Conservation (phyloP, 805 yeast species). For the Debaryomyces maramus region DNA sequence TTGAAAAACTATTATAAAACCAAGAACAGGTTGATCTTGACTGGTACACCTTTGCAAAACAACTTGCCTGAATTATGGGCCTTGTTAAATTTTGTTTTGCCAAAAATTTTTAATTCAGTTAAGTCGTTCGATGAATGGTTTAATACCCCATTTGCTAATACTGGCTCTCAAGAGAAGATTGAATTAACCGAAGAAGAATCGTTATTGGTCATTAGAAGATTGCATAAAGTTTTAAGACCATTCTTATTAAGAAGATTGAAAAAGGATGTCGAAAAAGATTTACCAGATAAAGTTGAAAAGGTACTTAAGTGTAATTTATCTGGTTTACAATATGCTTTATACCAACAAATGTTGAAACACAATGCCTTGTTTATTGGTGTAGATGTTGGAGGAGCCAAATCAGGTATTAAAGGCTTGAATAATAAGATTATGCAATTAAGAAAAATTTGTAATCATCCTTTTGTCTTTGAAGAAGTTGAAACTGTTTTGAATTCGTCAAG, state of each 20-base stretch:
- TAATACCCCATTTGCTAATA: conserved; percentile 83
- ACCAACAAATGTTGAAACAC: conserved; percentile 75
- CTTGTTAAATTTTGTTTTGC: conserved; percentile 74
- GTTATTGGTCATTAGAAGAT: conserved; percentile 75
- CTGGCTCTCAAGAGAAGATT: conserved; percentile 78
- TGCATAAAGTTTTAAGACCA: conserved; percentile 84
- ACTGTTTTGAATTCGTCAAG: conserved; percentile 61
- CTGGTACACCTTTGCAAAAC: conserved; percentile 87
- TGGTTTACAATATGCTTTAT: conserved; percentile 66
- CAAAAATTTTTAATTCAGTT: conserved; percentile 81
- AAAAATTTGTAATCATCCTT: conserved; percentile 86
- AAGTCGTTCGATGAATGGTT: conserved; percentile 90
- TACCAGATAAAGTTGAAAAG: conserved; percentile 82
- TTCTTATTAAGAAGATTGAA: conserved; percentile 80
- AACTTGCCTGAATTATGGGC: conserved; percentile 88
- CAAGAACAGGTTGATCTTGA: conserved; percentile 73
- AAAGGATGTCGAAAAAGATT: conserved; percentile 82
- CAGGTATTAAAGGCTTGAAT: conserved; percentile 75
- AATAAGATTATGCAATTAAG: conserved; percentile 84
- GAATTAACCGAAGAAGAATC: conserved; percentile 87
- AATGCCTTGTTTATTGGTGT: conserved; percentile 69
- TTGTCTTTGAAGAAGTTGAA: conserved; percentile 82
- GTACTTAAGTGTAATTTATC: conserved; percentile 79
- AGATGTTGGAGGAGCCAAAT: conserved; percentile 56
- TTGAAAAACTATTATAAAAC: conserved; percentile 72